Evolutionary conservation across 176 grass and related monocot species (phyloP), one percentile per base, ranked within the genome.

Genomic region (Thinopyrum elongatum): DNA sequence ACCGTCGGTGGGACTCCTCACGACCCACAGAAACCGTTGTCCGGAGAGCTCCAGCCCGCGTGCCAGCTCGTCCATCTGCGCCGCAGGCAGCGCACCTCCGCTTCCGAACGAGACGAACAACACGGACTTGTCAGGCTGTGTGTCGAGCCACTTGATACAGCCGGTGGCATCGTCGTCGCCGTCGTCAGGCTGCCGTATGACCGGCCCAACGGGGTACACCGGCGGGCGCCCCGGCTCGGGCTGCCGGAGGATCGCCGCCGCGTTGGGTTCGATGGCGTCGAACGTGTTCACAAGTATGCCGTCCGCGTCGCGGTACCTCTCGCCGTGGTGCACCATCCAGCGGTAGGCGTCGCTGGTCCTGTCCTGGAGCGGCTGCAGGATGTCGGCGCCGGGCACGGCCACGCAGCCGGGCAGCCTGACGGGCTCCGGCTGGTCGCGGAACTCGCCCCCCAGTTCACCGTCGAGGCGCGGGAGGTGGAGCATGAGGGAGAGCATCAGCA

Each of bases 241-340:
- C 16, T 1, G 58, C 21, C 34, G 77, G 23, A 94, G 87, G 30
- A 78, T 59, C 1, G 79, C 80, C n/a, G 84, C 74, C 1, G 86
- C 47, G 19, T 25, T 15, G 2, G 89, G 86, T 82, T 94, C 83
- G 59, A 79, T 35, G 47, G 82, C 86, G 33, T 91, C 86, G 30
- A 91, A 94, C 9, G 86, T 86, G 81, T 94, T 94, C 12, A 91
- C 86, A 34, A 94, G 71, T 44, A 91, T 76, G 35, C 89, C 89
- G 60, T 46, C 76, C 2, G 86, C 85, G 64, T 94, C 86, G 22
- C 80, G 47, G 55, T 80, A 94, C 22, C 77, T 42, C 62, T 63
- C 60, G 33, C 76, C 87, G 58, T 87, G 84, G 83, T 84, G 87
- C 51, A 91, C 41, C 86, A 94, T 74, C 86, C 86, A 88, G 10